Base-by-base conservation (phyloP, 257 asterid species). In the Nicotiana obtusifolia region DNA sequence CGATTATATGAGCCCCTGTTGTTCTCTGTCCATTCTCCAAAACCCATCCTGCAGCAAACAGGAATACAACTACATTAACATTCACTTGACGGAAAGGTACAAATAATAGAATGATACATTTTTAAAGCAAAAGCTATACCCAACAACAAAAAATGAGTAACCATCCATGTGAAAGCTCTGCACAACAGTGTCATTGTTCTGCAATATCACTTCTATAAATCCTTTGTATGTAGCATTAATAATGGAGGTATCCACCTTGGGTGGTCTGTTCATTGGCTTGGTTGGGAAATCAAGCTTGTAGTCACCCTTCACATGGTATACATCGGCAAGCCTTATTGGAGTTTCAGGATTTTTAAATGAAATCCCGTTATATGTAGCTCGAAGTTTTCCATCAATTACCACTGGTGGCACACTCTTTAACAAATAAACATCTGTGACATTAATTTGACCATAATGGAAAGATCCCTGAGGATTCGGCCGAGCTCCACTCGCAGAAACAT, bases 381-480 rank as follows among this genome's bases (percentile, higher is more conserved):
- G 87, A 11, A 84, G 88, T 77, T 91, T 94, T 64, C 98, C 98
- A 84, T 86, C 85, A 28, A 96, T 90, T 15, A 15, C 86, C 65
- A 79, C 60, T 16, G 91, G 95, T 7, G 98, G 97, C 49, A 78
- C 64, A 64, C 90, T 92, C 87, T 62, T 85, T 75, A 96, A 86
- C 19, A 90, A 66, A 81, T 96, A 96, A 20, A 78, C 62, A 77
- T 93, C 93, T 4, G 98, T 94, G 14, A 96, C 94, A 37, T 92
- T 94, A 81, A 96, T 92, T 61, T 88, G 84, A 81, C 98, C 98
- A 24, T 96, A 96, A 82, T 86, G 98, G 85, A 91, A 96, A 9
- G 99, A 96, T 52, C 99, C 99, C 87, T 96, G 99, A 7, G 99
- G 99, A 60, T 96, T 96, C 2, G 99, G 99, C 66, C 99, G 97